phyloP scores from a whole-genome alignment of 129 eudicot genomes.

The Kitagawia praeruptora region DNA sequence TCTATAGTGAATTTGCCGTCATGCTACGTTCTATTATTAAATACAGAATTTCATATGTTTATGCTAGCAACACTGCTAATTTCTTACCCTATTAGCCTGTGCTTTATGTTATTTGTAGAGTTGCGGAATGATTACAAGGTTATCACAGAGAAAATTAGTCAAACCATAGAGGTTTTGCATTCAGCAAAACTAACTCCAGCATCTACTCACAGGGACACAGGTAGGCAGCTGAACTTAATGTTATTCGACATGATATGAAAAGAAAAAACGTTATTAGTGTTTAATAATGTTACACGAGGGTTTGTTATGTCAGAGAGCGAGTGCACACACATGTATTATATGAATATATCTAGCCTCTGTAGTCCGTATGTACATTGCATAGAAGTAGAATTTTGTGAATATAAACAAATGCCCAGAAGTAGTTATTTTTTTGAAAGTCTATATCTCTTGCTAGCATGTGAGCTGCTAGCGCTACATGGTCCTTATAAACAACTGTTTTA shows the following conservation, averaged over 20 bases:
- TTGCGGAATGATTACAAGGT: constrained; percentile 73
- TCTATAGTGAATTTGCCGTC: not conserved
- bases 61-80: not conserved
- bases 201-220: constrained; percentile 34
- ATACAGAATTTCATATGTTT: not conserved
- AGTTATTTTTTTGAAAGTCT: not conserved
- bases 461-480: not conserved
- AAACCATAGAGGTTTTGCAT: constrained; percentile 63
- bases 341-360: not conserved
- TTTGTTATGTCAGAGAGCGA: too few species aligned
- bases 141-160: constrained; percentile 64
- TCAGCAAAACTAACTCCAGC: constrained; percentile 46
- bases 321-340: not conserved
- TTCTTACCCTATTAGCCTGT: not conserved
- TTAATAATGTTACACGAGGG: not conserved
- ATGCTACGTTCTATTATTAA: not conserved
- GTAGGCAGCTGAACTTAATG: constrained; percentile 21
- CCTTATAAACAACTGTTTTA: not conserved
- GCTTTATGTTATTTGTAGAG: constrained; percentile 29
- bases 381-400: not conserved
- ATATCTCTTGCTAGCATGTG: not conserved
- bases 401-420: not conserved
- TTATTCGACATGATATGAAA: not conserved
- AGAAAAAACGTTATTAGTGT: not conserved
- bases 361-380: not conserved